A percentile compares a stretch with the other conserved stretches of the same genome.
Conservation (phyloP, 257 asterid species). For the Gentiana macrophylla region DNA sequence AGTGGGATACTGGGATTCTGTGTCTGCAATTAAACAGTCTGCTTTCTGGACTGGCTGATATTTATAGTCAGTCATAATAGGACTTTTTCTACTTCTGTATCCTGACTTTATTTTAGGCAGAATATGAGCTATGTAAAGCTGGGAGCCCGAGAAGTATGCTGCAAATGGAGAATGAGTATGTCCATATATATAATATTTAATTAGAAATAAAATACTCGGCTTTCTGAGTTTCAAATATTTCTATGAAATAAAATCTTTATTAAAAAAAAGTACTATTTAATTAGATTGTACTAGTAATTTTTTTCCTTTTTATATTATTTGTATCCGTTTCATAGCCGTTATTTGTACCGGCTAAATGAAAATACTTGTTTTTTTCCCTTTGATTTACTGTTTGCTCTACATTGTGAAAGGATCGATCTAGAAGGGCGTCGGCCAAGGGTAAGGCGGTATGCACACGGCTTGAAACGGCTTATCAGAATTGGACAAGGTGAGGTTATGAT, state of each 20-base stretch:
- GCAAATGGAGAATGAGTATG: conserved; percentile 73
- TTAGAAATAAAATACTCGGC: too few relatives aligned
- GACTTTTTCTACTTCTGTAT: background rate
- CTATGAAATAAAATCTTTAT: too few relatives aligned
- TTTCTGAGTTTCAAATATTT: conserved; percentile 1
- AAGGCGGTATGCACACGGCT: conserved; percentile 74
- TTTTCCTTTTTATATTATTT: background rate
- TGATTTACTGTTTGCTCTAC: conserved; percentile 1
- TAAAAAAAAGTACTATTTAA: background rate
- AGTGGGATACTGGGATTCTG: too few relatives aligned
- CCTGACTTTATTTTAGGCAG: conserved; percentile 42
- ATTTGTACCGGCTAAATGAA: too few relatives aligned
- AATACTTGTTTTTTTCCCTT: background rate
- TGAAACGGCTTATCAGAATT: conserved; percentile 68
- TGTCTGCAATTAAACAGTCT: too few relatives aligned
- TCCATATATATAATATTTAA: background rate
- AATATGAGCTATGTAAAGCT: conserved; percentile 63
- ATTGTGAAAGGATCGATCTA: conserved; percentile 67
- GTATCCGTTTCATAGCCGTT: too few relatives aligned
- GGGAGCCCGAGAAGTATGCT: conserved; percentile 61
- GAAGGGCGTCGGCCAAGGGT: conserved; percentile 92
- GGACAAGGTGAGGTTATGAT: conserved; percentile 69
- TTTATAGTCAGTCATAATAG: too few relatives aligned
- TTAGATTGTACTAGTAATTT: background rate
- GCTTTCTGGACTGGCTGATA: too few relatives aligned